These are phyloP conservation scores for Ophiorrhiza pumila DNA, from an alignment of 257 asterid species.

Conservation along the genomic window DNA sequence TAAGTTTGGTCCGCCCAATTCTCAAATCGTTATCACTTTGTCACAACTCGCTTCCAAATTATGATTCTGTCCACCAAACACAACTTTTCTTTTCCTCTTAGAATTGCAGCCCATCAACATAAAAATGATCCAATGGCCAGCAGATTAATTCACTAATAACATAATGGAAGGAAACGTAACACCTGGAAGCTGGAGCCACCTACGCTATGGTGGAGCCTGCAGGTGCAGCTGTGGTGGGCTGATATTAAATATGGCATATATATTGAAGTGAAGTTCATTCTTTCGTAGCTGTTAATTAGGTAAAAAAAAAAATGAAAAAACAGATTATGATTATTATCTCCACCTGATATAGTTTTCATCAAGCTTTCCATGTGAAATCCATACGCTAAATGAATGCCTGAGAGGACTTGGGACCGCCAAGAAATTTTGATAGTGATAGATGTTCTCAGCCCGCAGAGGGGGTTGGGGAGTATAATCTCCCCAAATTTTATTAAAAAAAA, in stretches of 20 bases:
- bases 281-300: background rate
- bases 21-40: conserved; percentile 7
- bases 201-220: background rate
- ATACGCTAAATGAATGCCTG: background rate
- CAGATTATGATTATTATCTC: too few relatives aligned
- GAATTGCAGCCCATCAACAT: background rate
- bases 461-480: conserved; percentile 12
- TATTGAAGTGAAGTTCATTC: background rate
- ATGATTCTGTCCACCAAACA: conserved; percentile 14
- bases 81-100: background rate
- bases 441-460: background rate
- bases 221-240: background rate
- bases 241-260: too few relatives aligned
- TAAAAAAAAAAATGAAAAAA: background rate
- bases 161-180: background rate
- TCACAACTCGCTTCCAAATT: conserved; percentile 12
- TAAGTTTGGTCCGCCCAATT: conserved; percentile 10
- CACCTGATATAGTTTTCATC: background rate
- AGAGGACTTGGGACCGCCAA: background rate
- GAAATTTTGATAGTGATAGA: conserved; percentile 27
- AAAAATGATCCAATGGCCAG: background rate
- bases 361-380: background rate
- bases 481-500: too few relatives aligned
- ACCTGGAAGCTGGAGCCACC: background rate
- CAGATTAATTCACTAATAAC: background rate